Conservation (phyloP, 1,284 basidiomycete species). For the Stereum hirsutum region DNA sequence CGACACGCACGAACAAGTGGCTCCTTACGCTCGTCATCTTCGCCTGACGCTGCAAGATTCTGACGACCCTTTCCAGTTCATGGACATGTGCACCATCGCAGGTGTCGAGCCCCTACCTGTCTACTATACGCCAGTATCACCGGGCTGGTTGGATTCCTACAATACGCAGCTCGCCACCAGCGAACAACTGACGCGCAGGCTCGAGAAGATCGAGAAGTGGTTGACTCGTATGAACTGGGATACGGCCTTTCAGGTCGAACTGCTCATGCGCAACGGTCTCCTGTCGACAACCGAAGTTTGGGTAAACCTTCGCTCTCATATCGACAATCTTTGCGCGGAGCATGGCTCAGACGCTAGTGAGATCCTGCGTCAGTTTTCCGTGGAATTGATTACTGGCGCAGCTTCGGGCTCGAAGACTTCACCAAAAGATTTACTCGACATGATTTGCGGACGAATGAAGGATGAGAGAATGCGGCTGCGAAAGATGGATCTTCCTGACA, state of each 20-base stretch:
- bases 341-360: conserved; percentile 24
- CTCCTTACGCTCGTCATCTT: conserved; percentile 54
- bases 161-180: too few species aligned
- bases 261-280: conserved; percentile 42
- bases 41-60: conserved; percentile 35
- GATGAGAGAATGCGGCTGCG: neutral
- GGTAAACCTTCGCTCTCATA: conserved; percentile 26
- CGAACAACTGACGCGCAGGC: too few species aligned
- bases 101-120: conserved; percentile 10
- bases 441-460: conserved; percentile 23
- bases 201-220: conserved; percentile 21
- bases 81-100: conserved; percentile 6
- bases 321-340: conserved; percentile 26
- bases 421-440: conserved; percentile 32
- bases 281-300: conserved; percentile 42
- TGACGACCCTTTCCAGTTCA: conserved; percentile 23
- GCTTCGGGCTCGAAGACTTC: neutral
- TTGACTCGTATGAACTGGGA: conserved; percentile 33
- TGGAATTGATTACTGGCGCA: conserved; percentile 28
- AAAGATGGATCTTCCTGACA: conserved; percentile 14
- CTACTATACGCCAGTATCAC: too few species aligned
- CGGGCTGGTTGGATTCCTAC: too few species aligned
- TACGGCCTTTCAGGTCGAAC: conserved; percentile 58
- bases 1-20: conserved; percentile 36
- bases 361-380: conserved; percentile 38